Evolutionary conservation across 2,329 filamentous ascomycete genomes (phyloP).

Genomic region (Apiospora rasikravindrae): DNA sequence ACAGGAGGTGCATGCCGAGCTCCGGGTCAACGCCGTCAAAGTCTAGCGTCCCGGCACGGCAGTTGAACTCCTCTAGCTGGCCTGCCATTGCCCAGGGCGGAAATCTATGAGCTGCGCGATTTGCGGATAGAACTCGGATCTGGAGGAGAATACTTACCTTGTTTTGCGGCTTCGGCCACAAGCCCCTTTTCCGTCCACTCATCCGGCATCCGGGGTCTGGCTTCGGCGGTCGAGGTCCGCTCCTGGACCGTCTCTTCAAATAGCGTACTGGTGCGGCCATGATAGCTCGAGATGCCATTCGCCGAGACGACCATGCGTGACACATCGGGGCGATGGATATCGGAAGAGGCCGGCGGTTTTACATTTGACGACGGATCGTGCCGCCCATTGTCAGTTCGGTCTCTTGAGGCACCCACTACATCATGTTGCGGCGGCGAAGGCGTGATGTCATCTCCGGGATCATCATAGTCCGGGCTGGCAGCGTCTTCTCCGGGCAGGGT

Average conservation of each 20-base stretch:
- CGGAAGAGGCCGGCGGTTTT: constrained; percentile 34
- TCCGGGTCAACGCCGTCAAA: constrained; percentile 61
- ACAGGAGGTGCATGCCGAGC: constrained; percentile 55
- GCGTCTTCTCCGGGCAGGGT: not conserved
- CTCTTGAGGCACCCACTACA: not conserved
- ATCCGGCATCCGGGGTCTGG: constrained; percentile 37
- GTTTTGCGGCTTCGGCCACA: constrained; percentile 47
- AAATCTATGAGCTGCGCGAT: no score
- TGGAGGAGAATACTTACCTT: not conserved
- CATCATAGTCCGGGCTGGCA: not conserved
- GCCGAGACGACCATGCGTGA: constrained; percentile 45
- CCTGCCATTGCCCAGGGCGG: not conserved
- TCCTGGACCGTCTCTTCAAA: constrained; percentile 47
- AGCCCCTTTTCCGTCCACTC: constrained; percentile 51
- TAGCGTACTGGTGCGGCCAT: constrained; percentile 54
- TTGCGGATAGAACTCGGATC: no score
- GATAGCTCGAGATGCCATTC: constrained; percentile 50
- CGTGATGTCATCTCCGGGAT: no score
- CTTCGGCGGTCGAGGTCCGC: constrained; percentile 22
- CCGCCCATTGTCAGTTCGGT: not conserved
- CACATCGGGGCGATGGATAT: constrained; percentile 30
- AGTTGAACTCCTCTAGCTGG: constrained; percentile 49
- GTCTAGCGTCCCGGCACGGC: constrained; percentile 47
- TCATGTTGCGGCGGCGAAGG: no score
- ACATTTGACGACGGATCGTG: not conserved